Conservation (phyloP, 2,329 filamentous ascomycete genomes). For the Ceratocystis huliohia region DNA sequence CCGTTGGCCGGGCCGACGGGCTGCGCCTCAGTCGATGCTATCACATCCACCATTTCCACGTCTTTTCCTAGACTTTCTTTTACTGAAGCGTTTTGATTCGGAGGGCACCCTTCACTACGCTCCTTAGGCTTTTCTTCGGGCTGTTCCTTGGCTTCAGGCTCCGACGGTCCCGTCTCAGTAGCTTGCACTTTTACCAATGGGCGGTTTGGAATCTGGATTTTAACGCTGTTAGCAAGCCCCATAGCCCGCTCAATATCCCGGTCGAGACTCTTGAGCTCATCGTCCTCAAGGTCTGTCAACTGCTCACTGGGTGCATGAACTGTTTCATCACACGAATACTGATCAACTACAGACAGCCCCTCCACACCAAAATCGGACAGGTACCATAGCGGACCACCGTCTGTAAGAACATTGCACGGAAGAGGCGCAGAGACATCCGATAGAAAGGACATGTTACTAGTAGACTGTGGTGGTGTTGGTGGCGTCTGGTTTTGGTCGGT, state of each 20-base stretch:
- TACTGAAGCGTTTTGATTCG: too few species aligned
- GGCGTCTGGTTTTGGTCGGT: conserved; percentile 13
- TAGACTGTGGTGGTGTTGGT: conserved; percentile 20
- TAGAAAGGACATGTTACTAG: conserved; percentile 18
- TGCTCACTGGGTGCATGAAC: conserved; percentile 58
- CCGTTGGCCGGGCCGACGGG: neutral
- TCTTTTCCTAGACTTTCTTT: neutral
- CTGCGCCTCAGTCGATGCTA: neutral
- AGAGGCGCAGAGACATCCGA: neutral
- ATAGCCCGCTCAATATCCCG: conserved; percentile 36
- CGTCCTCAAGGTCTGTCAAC: conserved; percentile 82
- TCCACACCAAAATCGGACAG: conserved; percentile 11
- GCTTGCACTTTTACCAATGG: neutral
- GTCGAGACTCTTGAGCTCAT: conserved; percentile 62
- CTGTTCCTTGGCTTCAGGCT: neutral
- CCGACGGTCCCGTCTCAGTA: neutral
- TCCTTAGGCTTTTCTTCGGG: neutral
- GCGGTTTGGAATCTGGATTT: conserved; percentile 1
- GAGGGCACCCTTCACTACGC: too few species aligned
- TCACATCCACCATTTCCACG: conserved; percentile 18
- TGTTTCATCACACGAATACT: conserved; percentile 48
- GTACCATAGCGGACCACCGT: conserved; percentile 20
- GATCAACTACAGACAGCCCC: conserved; percentile 15
- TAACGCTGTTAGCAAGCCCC: conserved; percentile 3
- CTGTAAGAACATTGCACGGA: conserved; percentile 14